These are phyloP conservation scores for Chalciporus sphaerocephalus DNA, from an alignment of 768 basidiomycete species.

Conservation along the genomic window DNA sequence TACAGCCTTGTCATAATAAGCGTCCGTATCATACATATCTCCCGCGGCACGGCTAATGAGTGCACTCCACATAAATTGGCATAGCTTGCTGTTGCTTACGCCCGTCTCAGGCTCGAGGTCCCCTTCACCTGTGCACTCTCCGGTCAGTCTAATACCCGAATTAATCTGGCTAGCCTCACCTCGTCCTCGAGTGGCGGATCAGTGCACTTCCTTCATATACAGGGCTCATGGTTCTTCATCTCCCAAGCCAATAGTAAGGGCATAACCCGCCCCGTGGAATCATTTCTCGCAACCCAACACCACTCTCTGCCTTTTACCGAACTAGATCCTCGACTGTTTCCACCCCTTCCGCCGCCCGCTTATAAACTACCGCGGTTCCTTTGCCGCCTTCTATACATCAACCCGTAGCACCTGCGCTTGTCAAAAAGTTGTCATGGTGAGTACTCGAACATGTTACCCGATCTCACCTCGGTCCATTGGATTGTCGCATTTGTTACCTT, in stretches of 20 bases:
- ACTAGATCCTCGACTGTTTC: background rate
- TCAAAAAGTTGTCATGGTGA: conserved; percentile 29
- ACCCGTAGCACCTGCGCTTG: conserved; percentile 6
- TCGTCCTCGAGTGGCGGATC: conserved; percentile 20
- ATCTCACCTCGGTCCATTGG: background rate
- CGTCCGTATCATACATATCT: background rate
- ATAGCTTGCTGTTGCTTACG: conserved; percentile 1
- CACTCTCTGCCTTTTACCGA: conserved; percentile 11
- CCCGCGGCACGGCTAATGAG: conserved; percentile 10
- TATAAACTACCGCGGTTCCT: conserved; percentile 1
- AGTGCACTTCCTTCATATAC: conserved; percentile 19
- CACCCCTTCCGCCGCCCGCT: conserved; percentile 1
- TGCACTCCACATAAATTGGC: background rate
- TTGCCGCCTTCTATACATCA: background rate
- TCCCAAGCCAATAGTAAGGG: conserved; percentile 16
- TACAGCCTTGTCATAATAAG: background rate
- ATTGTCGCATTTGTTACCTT: background rate
- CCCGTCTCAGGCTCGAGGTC: conserved; percentile 3
- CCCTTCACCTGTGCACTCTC: conserved; percentile 4
- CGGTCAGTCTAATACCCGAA: conserved; percentile 4
- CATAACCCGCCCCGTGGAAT: conserved; percentile 4
- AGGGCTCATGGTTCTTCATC: conserved; percentile 19
- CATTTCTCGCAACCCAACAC: conserved; percentile 7
- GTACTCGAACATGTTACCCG: conserved; percentile 3
- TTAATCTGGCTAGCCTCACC: conserved; percentile 18